phyloP scores from a whole-genome alignment of 2,329 filamentous ascomycete genomes.

The Fusarium sp. region DNA sequence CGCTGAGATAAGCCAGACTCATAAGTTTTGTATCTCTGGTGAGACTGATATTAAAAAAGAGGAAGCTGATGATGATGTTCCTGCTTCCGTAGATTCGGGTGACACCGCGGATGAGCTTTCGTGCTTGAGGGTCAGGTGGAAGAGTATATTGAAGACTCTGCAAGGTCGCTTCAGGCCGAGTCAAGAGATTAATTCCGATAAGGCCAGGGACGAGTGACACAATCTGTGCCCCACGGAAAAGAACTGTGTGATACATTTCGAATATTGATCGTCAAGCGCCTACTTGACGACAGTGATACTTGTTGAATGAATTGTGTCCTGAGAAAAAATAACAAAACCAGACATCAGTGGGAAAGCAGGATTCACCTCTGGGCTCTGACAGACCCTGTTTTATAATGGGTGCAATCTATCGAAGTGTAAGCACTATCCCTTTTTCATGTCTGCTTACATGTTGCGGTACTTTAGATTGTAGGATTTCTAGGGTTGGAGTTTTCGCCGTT shows the following conservation, averaged over 20 bases:
- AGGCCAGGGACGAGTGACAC: background rate
- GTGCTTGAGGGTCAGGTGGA: slow-evolving; percentile 2
- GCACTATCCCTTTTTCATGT: too few relatives aligned
- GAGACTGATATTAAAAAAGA: slow-evolving; percentile 2
- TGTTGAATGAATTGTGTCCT: too few relatives aligned
- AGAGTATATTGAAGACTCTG: background rate
- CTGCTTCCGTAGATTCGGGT: slow-evolving; percentile 17
- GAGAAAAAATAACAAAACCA: too few relatives aligned
- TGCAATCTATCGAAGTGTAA: too few relatives aligned
- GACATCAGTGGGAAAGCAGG: too few relatives aligned
- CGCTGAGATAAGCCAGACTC: slow-evolving; percentile 8
- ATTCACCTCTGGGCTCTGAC: too few relatives aligned
- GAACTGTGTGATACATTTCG: background rate
- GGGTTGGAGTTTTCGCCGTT: too few relatives aligned
- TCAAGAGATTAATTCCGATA: slow-evolving; percentile 22
- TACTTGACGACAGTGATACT: too few relatives aligned
- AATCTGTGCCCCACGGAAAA: slow-evolving; percentile 2
- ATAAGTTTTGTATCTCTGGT: slow-evolving; percentile 1
- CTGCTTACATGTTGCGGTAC: too few relatives aligned
- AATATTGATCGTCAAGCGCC: too few relatives aligned
- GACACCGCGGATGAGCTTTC: background rate
- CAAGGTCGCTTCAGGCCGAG: slow-evolving; percentile 16
- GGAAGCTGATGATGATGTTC: slow-evolving; percentile 10
- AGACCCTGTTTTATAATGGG: too few relatives aligned
- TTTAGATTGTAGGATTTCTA: too few relatives aligned